A percentile compares a stretch with the other conserved stretches of the same genome.
Conservation (phyloP, 305 asterid genomes). For the Fraxinus paxiana region DNA sequence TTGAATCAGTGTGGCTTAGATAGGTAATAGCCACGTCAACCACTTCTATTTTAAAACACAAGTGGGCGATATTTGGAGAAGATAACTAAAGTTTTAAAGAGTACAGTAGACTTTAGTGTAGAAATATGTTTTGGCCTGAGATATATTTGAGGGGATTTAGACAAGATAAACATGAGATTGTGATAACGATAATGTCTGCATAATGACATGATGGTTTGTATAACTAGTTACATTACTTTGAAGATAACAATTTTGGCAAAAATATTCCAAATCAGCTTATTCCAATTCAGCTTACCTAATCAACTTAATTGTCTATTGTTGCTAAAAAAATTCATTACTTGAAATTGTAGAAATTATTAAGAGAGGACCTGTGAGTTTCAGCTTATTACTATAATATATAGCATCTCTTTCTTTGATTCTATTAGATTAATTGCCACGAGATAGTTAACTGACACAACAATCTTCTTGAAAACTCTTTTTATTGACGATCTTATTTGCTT, state of each 20-base stretch:
- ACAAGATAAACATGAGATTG: background rate
- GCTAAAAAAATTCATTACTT: background rate
- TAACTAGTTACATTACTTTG: background rate
- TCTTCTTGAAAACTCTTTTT: constrained; percentile 1
- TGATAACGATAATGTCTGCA: background rate
- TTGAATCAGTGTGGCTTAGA: background rate
- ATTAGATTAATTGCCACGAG: background rate
- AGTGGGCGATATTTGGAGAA: background rate
- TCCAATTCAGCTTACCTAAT: background rate
- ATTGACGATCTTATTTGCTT: constrained; percentile 4
- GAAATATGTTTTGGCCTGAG: background rate
- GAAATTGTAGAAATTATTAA: background rate
- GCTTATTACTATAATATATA: background rate
- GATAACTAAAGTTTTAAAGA: background rate
- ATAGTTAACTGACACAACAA: background rate
- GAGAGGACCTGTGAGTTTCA: background rate
- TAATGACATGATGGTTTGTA: background rate
- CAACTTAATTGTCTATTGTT: background rate
- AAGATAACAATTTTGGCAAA: background rate
- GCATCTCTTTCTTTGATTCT: background rate
- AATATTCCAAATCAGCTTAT: background rate
- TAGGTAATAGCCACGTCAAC: background rate
- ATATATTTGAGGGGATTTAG: background rate
- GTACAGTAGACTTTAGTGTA: background rate
- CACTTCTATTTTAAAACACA: background rate